phyloP scores from a whole-genome alignment of 768 basidiomycete species.

The Suillus luteus region DNA sequence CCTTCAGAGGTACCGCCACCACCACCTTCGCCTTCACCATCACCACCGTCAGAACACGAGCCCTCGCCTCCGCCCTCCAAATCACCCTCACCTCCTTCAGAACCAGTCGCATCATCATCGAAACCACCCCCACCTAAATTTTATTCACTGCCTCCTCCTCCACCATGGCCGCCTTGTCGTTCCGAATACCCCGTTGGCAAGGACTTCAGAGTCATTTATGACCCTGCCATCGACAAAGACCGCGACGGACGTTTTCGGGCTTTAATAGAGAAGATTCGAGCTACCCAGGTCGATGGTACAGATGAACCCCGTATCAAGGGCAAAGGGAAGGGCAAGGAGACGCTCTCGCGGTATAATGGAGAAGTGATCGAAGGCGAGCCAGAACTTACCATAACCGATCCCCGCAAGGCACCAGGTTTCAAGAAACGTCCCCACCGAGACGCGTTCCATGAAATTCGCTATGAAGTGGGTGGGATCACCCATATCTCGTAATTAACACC shows the following conservation, averaged over 20 bases:
- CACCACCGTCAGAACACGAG: slow-evolving; percentile 30
- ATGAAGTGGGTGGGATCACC: slow-evolving; percentile 50
- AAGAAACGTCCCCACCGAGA: slow-evolving; percentile 35
- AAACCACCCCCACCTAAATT: slow-evolving; percentile 32
- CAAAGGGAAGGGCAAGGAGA: slow-evolving; percentile 66
- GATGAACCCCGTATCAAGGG: slow-evolving; percentile 52
- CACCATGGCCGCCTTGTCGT: slow-evolving; percentile 57
- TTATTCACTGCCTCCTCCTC: slow-evolving; percentile 45
- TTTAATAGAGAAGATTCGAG: slow-evolving; percentile 44
- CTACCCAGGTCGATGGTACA: slow-evolving; percentile 32
- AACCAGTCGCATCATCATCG: slow-evolving; percentile 32
- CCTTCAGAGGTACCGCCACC: slow-evolving; percentile 33
- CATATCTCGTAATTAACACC: slow-evolving; percentile 11
- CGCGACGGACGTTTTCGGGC: slow-evolving; percentile 40
- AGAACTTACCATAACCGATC: slow-evolving; percentile 51
- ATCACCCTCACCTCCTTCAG: slow-evolving; percentile 24
- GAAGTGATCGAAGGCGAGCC: slow-evolving; percentile 49
- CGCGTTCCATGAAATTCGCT: slow-evolving; percentile 49
- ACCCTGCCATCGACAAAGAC: slow-evolving; percentile 54
- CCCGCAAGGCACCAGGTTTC: slow-evolving; percentile 47
- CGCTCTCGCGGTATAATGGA: slow-evolving; percentile 54
- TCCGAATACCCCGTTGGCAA: slow-evolving; percentile 50
- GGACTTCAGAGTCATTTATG: slow-evolving; percentile 64
- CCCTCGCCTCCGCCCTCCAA: slow-evolving; percentile 17
- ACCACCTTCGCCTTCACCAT: slow-evolving; percentile 27